Base-by-base conservation (phyloP, 495 filamentous ascomycete genomes). In the Talaromyces liani region DNA sequence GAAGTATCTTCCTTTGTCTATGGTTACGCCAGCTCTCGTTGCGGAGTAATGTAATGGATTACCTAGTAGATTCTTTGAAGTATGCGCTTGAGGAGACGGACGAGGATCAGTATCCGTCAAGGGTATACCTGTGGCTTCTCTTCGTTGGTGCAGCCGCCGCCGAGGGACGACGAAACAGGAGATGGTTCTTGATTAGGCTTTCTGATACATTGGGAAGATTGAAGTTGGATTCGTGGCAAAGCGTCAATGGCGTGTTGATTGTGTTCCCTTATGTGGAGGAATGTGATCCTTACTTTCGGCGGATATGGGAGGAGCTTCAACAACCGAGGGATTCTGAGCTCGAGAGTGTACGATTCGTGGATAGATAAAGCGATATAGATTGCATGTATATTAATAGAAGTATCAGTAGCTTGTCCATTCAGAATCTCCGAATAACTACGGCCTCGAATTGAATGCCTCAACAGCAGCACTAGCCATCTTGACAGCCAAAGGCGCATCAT, bases 401-500 rank as follows among this genome's bases (percentile, higher is more conserved):
- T 6, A 6, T 29, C 6, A 27, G 18, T 29, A 27, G 25, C 6
- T 27, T 20, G 12, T 58, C 5, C 20, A 1, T 27, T 58, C 25
- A 3, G 55, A 6, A 9, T 29, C 31, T 33, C 9, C 31, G 6
- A 33, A 34, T 4, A 22, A 58, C 22, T 29, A 58, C 20, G 29
- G 24, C 20, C 14, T 58, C 18, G 31, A 58, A 58, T 58, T 58
- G 55, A 58, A 58, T 16, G 24, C 31, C 55, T 58, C 55, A 5
- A 58, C 55, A n/a, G 55, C 55, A 29, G 24, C 25, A 27, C 25
- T 34, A 20, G 55, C 55, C 55, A 58, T 29, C 31, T 58, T 58
- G 0, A 58, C 55, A 58, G 55, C 24, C 24, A 58, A 29, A 20
- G 55, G 55, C 24, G 55, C 55, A 58, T 58, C 55, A 22, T 58